A percentile compares a stretch with the other conserved stretches of the same genome.
Conservation (phyloP, 164 flowering plant species). For the Chimonanthus salicifolius region DNA sequence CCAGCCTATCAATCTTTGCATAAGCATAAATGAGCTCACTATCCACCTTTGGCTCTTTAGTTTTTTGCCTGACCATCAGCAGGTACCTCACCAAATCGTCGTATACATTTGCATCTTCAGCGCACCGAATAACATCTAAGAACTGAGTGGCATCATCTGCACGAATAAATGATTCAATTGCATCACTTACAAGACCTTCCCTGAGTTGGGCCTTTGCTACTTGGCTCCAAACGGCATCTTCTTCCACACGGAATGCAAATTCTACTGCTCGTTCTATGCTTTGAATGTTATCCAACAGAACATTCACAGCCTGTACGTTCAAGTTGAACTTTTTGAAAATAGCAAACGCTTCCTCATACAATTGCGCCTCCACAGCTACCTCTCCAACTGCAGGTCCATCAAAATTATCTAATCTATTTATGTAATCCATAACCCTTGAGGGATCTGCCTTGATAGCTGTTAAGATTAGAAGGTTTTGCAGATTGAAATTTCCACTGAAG, state of each 20-base stretch:
- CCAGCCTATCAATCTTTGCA: slow-evolving; percentile 94
- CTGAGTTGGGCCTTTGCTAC: slow-evolving; percentile 97
- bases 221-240: slow-evolving; percentile 99
- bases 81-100: slow-evolving; percentile 93
- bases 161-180: slow-evolving; percentile 97
- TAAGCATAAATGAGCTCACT: slow-evolving; percentile 98
- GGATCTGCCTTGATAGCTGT: slow-evolving; percentile 97
- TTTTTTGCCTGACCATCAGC: slow-evolving; percentile 93
- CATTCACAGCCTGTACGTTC: slow-evolving; percentile 98
- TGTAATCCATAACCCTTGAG: slow-evolving; percentile 96
- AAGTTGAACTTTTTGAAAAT: slow-evolving; percentile 97
- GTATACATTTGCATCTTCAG: slow-evolving; percentile 83
- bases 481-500: slow-evolving; percentile 95
- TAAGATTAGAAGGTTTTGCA: slow-evolving; percentile 87
- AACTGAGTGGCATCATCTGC: slow-evolving; percentile 97
- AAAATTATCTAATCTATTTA: slow-evolving; percentile 92
- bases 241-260: slow-evolving; percentile 99
- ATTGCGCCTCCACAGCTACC: slow-evolving; percentile 94
- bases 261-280: slow-evolving; percentile 95
- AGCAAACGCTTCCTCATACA: slow-evolving; percentile 94
- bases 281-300: slow-evolving; percentile 76
- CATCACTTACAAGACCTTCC: slow-evolving; percentile 94
- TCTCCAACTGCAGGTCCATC: slow-evolving; percentile 99
- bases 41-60: slow-evolving; percentile 96
- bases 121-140: slow-evolving; percentile 83